Conservation (phyloP, 169 alveolate species). For the Babesia gibsoni region DNA sequence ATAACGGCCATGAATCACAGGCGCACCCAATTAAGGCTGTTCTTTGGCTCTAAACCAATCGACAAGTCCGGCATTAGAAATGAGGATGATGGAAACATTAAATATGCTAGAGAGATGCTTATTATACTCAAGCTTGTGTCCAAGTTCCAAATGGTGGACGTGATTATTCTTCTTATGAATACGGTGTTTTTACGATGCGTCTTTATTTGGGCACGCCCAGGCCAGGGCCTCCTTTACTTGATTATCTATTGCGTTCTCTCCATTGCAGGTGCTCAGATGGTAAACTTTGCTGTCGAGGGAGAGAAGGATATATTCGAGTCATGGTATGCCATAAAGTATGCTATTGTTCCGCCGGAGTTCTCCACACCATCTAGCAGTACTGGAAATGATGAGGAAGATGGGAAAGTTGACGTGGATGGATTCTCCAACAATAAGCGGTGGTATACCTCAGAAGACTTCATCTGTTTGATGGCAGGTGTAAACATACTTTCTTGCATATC, state of each 20-base stretch:
- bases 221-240: conserved; percentile 39
- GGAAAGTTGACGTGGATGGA: neutral
- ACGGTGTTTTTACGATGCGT: conserved; percentile 45
- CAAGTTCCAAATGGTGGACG: conserved; percentile 66
- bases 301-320: conserved; percentile 54
- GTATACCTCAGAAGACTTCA: conserved; percentile 55
- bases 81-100: conserved; percentile 50
- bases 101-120: conserved; percentile 60
- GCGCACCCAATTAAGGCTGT: conserved; percentile 33
- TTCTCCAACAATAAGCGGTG: conserved; percentile 33
- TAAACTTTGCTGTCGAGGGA: conserved; percentile 62
- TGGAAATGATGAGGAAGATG: neutral
- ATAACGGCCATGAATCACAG: conserved; percentile 30
- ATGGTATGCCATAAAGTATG: conserved; percentile 57
- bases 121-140: conserved; percentile 48
- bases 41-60: conserved; percentile 31
- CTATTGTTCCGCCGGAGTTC: conserved; percentile 16
- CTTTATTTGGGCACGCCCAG: conserved; percentile 56
- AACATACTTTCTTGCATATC: conserved; percentile 38
- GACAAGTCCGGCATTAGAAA: conserved; percentile 25
- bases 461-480: conserved; percentile 35
- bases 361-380: neutral
- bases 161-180: conserved; percentile 36
- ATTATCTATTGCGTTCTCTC: conserved; percentile 54
- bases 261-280: conserved; percentile 61